Evolutionary conservation across 768 basidiomycete species (phyloP), one percentile per base, ranked within the genome.

Genomic region (Suillus alpinus): DNA sequence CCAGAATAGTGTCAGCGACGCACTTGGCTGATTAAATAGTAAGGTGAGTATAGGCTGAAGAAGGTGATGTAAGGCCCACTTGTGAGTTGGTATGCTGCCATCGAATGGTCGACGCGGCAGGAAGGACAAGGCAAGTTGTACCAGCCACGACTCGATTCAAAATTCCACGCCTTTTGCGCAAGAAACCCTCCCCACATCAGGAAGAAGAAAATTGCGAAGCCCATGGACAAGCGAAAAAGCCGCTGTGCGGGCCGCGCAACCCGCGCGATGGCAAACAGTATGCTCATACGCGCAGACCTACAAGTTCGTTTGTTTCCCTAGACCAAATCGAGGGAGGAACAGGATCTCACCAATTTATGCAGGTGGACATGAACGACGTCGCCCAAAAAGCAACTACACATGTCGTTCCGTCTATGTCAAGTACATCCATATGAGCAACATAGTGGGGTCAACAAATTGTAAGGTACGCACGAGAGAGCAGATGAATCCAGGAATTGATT

Each of bases 271-370:
- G 73, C 71, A 52, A 59, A 59, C 8, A 65, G 43, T 56, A 73
- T 68, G 31, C 73, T 73, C 26, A 73, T 41, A 20, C 71, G 73
- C 31, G 71, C 59, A 32, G 62, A 68, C 73, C 71, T 63, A 40
- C 12, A 29, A 5, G n/a, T n/a, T n/a, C 32, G 32, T 31, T 14
- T 9, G 43, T 36, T 18, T 36, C n/a, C 9, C 36, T 36, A 13
- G 12, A 56, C 23, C 39, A 13, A 20, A 36, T 8, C 20, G 26
- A 56, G 36, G 40, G 4, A 20, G 50, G 34, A 18, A 23, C 20
- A 53, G n/a, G 13, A 58, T 47, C 61, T 49, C 8, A 49, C 47
- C 47, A 49, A 49, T 49, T 49, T 29, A 49, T 14, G 16, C 47
- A 29, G 47, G 47, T 49, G 16, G 47, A 29, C 47, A 18, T 49